Conservation (phyloP, 1,139 yeast genomes). For the Saccharomycopsis phalli region DNA sequence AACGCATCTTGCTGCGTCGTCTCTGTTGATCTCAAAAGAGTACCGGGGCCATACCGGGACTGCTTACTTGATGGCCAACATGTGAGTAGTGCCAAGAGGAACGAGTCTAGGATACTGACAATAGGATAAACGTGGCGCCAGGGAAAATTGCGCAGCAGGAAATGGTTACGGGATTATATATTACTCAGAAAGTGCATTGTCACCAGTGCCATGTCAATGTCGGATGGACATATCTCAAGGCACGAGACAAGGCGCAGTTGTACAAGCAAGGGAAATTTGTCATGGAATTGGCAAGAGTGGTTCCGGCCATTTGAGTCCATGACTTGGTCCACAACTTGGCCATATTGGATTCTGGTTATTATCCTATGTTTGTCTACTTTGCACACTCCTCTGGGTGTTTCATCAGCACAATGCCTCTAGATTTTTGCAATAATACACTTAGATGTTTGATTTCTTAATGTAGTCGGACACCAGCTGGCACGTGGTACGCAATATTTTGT, state of each 20-base stretch:
- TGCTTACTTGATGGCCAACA: constrained; percentile 30
- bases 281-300: constrained; percentile 27
- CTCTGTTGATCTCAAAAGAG: constrained; percentile 32
- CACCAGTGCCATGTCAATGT: constrained; percentile 34
- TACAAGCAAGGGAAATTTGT: constrained; percentile 37
- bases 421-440: too few relatives aligned
- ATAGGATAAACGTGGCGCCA: constrained; percentile 28
- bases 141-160: constrained; percentile 29
- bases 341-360: too few relatives aligned
- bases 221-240: constrained; percentile 37
- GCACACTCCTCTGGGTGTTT: too few relatives aligned
- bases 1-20: constrained; percentile 34
- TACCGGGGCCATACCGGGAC: constrained; percentile 36
- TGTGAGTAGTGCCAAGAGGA: not conserved
- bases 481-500: too few relatives aligned
- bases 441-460: too few relatives aligned
- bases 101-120: not conserved
- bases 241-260: constrained; percentile 29
- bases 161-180: constrained; percentile 37
- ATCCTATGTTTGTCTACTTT: too few relatives aligned
- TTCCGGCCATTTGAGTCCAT: not conserved
- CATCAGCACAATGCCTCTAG: too few relatives aligned
- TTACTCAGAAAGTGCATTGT: constrained; percentile 35
- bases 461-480: too few relatives aligned
- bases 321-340: too few relatives aligned